Evolutionary conservation across 257 asterid species (phyloP), one percentile per base, ranked within the genome.

Genomic region (Jacaranda mimosifolia): DNA sequence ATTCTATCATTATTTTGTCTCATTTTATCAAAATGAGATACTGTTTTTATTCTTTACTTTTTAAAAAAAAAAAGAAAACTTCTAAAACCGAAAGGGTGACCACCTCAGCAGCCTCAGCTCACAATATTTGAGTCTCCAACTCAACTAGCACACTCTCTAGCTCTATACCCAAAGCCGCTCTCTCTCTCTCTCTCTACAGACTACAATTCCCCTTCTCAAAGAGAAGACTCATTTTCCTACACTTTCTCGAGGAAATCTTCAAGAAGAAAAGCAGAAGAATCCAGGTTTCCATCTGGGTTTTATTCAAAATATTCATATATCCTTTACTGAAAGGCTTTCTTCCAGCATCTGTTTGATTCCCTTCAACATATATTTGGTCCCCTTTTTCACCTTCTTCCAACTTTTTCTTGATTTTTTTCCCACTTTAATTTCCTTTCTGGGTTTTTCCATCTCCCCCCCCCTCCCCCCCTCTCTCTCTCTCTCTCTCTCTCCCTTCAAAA

Each of bases 271-370:
- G 74, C 74, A 15, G 51, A 60, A 75, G 80, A 77, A 68, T 82
- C 71, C 77, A 18, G 42, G 64, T 75, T 80, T 76, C 76, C 78
- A 75, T 70, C 75, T 74, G 80, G 73, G 82, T 63, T 57, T 57
- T 70, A 63, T 59, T 58, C 75, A 57, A 40, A 57, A 58, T 43
- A 58, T 70, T 64, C 77, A 49, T 58, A 49, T 58, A 39, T 8
- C 73, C 53, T 15, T 62, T 58, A 48, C n/a, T 55, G 65, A 73
- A 19, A 45, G 45, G 35, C 45, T 79, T 67, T 38, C 46, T 39
- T 38, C 19, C 15, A 18, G 32, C 13, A 58, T 72, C 58, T 62
- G 12, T 53, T 58, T 56, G 74, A 65, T 70, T 65, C 74, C 58
- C 57, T 45, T 70, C 49, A 18, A 18, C 77, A 38, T 59, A 74